These are phyloP conservation scores for Theileria orientalis DNA, from an alignment of 169 alveolate genomes.

Conservation along the genomic window DNA sequence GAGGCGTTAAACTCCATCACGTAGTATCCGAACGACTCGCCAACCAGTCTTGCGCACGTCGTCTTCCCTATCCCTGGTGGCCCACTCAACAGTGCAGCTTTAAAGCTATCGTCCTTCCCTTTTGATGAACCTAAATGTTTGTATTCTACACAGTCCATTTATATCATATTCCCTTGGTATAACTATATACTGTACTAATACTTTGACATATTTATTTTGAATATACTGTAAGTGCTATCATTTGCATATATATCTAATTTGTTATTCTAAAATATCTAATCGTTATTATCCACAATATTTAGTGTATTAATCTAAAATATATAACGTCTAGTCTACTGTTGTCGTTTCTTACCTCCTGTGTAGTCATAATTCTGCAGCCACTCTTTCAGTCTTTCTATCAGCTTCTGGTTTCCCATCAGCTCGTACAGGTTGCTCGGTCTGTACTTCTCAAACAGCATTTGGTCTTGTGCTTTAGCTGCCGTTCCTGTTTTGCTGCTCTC, in stretches of 20 bases:
- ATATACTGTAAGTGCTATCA: too few relatives aligned
- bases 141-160: too few relatives aligned
- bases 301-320: too few relatives aligned
- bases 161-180: too few relatives aligned
- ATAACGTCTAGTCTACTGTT: too few relatives aligned
- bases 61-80: slow-evolving; percentile 99
- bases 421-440: slow-evolving; percentile 88
- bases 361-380: slow-evolving; percentile 92
- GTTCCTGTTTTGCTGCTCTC: too few relatives aligned
- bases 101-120: slow-evolving; percentile 11
- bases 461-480: too few relatives aligned
- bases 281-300: too few relatives aligned
- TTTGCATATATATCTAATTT: too few relatives aligned
- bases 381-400: slow-evolving; percentile 79
- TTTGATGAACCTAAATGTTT: background rate
- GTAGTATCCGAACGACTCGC: slow-evolving; percentile 86
- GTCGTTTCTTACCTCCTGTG: background rate
- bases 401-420: slow-evolving; percentile 88
- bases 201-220: too few relatives aligned
- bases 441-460: slow-evolving; percentile 82
- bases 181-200: too few relatives aligned
- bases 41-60: slow-evolving; percentile 90
- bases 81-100: slow-evolving; percentile 94
- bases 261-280: too few relatives aligned
- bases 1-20: slow-evolving; percentile 95